Evolutionary conservation across 1,139 yeast species (phyloP), one percentile per base, ranked within the genome.

Genomic region (Yamadazyma conglobata): DNA sequence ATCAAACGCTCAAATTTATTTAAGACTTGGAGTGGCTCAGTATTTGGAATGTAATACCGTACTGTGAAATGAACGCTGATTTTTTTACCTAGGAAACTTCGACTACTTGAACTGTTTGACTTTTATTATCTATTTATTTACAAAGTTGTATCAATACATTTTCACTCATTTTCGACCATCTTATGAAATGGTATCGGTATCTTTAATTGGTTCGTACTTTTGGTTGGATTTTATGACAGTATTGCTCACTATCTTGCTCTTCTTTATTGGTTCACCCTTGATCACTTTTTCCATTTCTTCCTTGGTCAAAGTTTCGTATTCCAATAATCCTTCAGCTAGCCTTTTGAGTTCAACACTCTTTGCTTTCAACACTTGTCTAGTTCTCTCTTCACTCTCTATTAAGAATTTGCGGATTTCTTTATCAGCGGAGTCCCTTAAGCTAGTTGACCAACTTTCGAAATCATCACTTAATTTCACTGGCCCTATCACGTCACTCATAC

Each of bases 401-500:
- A 93, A 69, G 42, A 85, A 64, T 30, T 71, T 77, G 35, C 96
- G 70, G 26, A 91, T 91, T 61, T 91, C 98, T 48, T 82, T 77
- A 56, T 93, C 99, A 11, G 97, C 98, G 56, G 79, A 67, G 52
- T 87, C 93, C 42, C 94, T 73, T 30, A 94, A 74, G 42, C 79
- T 77, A 9, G 89, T 85, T 2, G 96, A 86, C 98, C 97, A 91
- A 34, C 84, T 77, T 44, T 80, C 88, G 96, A 96, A 89, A 52
- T 83, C 80, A 49, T 87, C 91, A 34, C 89, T 74, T 29, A 91
- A 70, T 50, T 79, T 79, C 21, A 91, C 87, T 5, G 98, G 98
- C 1, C 98, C 98, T 40, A 91, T 86, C 36, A 73, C 77, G 33
- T 86, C 91, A 45, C 94, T 81, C 98, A 93, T 91, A 49, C 99